These are phyloP conservation scores for Elaphomyces granulatus DNA, from an alignment of 495 filamentous ascomycete genomes.

Conservation along the genomic window DNA sequence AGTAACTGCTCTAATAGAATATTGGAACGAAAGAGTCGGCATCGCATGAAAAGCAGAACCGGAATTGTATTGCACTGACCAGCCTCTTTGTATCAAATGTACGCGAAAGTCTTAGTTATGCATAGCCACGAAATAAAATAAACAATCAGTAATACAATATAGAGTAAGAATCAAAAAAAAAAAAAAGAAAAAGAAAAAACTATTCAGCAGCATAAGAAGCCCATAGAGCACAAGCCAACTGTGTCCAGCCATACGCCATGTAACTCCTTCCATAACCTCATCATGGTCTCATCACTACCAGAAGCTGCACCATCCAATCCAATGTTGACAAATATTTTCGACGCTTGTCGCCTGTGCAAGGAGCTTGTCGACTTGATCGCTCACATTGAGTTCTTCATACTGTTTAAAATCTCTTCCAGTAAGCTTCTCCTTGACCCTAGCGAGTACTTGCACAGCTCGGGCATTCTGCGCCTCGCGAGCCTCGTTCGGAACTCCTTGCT, in stretches of 20 bases:
- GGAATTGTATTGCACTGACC: too few relatives aligned
- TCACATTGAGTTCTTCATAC: slow-evolving; percentile 66
- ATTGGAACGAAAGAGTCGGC: too few relatives aligned
- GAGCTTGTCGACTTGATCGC: slow-evolving; percentile 82
- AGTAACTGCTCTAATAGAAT: too few relatives aligned
- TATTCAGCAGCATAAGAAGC: too few relatives aligned
- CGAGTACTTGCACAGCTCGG: slow-evolving; percentile 79
- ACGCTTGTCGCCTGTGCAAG: slow-evolving; percentile 89
- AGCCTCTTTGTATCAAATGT: too few relatives aligned
- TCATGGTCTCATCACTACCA: slow-evolving; percentile 43
- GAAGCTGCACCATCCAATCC: slow-evolving; percentile 95
- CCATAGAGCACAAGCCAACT: too few relatives aligned
- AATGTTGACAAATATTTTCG: slow-evolving; percentile 97
- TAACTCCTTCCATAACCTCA: neutral
- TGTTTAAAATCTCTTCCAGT: slow-evolving; percentile 55
- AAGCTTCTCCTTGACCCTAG: slow-evolving; percentile 85
- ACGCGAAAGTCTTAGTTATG: too few relatives aligned
- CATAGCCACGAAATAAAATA: too few relatives aligned
- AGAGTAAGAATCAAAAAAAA: too few relatives aligned
- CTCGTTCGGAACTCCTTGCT: slow-evolving; percentile 36
- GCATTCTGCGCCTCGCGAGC: slow-evolving; percentile 78
- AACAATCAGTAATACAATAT: too few relatives aligned
- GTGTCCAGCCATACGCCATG: neutral
- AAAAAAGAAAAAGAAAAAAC: too few relatives aligned
- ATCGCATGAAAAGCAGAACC: too few relatives aligned